Evolutionary conservation across 2,329 filamentous ascomycete genomes (phyloP).

Genomic region (Botrytis tulipae): DNA sequence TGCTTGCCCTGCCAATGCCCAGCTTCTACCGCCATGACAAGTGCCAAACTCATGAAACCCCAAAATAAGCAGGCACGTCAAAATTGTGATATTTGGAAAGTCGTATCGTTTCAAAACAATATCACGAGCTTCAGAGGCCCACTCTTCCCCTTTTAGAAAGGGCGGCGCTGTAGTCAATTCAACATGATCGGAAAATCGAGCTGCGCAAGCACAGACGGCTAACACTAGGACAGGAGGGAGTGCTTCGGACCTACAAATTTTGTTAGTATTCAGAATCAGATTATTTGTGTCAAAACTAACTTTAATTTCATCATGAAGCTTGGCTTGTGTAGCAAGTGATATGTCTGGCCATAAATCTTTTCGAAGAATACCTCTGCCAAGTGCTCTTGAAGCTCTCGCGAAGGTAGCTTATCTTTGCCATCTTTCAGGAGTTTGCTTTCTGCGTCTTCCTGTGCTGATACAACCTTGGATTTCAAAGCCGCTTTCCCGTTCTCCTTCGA

Average conservation of each 20-base stretch:
- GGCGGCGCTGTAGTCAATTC: slow-evolving; percentile 68
- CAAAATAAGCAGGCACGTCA: slow-evolving; percentile 85
- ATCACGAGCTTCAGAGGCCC: slow-evolving; percentile 82
- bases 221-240: slow-evolving; percentile 87
- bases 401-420: slow-evolving; percentile 77
- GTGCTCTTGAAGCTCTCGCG: slow-evolving; percentile 87
- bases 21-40: slow-evolving; percentile 91
- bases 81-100: slow-evolving; percentile 91
- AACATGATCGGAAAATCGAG: slow-evolving; percentile 88
- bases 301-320: slow-evolving; percentile 89
- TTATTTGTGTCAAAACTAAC: slow-evolving; percentile 45
- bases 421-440: slow-evolving; percentile 78
- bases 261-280: slow-evolving; percentile 19
- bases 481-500: slow-evolving; percentile 42
- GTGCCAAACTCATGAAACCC: slow-evolving; percentile 96
- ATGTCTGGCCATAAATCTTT: slow-evolving; percentile 91
- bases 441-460: slow-evolving; percentile 63
- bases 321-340: slow-evolving; percentile 91
- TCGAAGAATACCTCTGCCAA: slow-evolving; percentile 94
- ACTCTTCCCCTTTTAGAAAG: slow-evolving; percentile 86
- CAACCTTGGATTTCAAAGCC: slow-evolving; percentile 49
- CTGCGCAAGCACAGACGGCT: slow-evolving; percentile 94
- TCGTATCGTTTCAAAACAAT: slow-evolving; percentile 88
- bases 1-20: slow-evolving; percentile 92
- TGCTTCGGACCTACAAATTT: slow-evolving; percentile 59